Evolutionary conservation across 1,284 basidiomycete species (phyloP).

Genomic region (Lentinus polychrous): DNA sequence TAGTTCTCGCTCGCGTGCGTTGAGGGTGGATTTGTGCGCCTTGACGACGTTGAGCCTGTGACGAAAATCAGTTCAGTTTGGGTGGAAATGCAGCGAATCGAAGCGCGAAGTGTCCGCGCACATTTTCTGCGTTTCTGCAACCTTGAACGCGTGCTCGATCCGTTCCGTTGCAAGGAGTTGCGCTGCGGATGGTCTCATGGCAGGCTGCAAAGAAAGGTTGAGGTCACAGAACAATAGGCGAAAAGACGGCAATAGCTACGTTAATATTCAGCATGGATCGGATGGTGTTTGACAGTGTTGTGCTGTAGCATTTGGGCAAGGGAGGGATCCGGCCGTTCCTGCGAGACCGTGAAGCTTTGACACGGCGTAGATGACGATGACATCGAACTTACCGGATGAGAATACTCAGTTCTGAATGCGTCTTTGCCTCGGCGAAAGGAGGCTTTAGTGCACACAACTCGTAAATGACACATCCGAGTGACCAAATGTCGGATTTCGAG

Average conservation of each 20-base stretch:
- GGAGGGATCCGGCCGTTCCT: constrained; percentile 84
- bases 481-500: constrained; percentile 98
- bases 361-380: not conserved
- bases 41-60: constrained; percentile 63
- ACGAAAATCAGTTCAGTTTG: not conserved
- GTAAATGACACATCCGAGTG: constrained; percentile 91
- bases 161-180: constrained; percentile 76
- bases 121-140: constrained; percentile 76
- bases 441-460: constrained; percentile 91
- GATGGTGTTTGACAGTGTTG: constrained; percentile 64
- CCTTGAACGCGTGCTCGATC: constrained; percentile 64
- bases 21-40: constrained; percentile 46
- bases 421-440: constrained; percentile 87
- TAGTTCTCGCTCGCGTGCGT: constrained; percentile 59
- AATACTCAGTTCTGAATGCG: constrained; percentile 77
- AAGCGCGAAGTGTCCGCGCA: constrained; percentile 30
- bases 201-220: constrained; percentile 43
- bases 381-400: constrained; percentile 58
- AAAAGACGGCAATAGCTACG: constrained; percentile 35
- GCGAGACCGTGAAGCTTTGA: not conserved
- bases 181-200: constrained; percentile 74
- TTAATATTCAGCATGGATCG: constrained; percentile 85
- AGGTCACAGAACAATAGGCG: not conserved
- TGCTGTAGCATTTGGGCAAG: constrained; percentile 76
- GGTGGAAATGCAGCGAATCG: too few relatives aligned